Evolutionary conservation across 768 basidiomycete genomes (phyloP).

Genomic region (Tricholoma sp.): DNA sequence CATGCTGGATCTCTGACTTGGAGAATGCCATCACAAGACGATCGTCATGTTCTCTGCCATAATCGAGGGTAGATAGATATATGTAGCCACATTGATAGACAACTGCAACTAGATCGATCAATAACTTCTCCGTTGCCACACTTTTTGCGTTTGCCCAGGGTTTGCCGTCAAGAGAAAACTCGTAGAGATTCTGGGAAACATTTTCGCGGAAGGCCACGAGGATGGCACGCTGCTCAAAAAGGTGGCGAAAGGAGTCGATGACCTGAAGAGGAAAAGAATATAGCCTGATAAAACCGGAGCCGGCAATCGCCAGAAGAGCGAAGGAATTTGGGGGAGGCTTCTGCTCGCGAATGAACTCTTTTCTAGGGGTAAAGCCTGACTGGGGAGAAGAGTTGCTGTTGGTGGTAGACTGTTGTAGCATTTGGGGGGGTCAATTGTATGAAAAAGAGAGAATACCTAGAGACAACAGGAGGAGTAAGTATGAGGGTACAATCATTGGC

Average conservation of each 20-base stretch:
- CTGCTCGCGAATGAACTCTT: conserved; percentile 65
- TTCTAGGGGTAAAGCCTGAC: conserved; percentile 57
- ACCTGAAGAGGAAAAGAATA: conserved; percentile 61
- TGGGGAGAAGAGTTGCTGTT: conserved; percentile 32
- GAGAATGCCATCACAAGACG: conserved; percentile 69
- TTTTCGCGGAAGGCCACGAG: conserved; percentile 52
- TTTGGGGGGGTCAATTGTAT: conserved; percentile 1
- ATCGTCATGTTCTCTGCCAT: conserved; percentile 73
- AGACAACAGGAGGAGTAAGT: background rate
- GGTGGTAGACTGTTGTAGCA: conserved; percentile 15
- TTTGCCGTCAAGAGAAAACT: conserved; percentile 63
- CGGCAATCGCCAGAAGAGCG: conserved; percentile 64
- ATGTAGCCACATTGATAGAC: conserved; percentile 59
- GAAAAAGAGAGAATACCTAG: background rate
- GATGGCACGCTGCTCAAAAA: conserved; percentile 44
- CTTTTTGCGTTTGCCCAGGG: conserved; percentile 72
- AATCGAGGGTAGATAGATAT: conserved; percentile 67
- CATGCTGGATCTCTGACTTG: conserved; percentile 31
- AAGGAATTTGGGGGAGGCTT: conserved; percentile 50
- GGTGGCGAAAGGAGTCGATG: conserved; percentile 46
- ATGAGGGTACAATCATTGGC: background rate
- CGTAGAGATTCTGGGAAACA: conserved; percentile 49
- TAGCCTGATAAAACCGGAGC: conserved; percentile 58
- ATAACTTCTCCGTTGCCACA: conserved; percentile 58
- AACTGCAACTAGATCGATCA: conserved; percentile 60